These are phyloP conservation scores for Rutstroemia sp. DNA, from an alignment of 2,329 filamentous ascomycete genomes.

Conservation along the genomic window DNA sequence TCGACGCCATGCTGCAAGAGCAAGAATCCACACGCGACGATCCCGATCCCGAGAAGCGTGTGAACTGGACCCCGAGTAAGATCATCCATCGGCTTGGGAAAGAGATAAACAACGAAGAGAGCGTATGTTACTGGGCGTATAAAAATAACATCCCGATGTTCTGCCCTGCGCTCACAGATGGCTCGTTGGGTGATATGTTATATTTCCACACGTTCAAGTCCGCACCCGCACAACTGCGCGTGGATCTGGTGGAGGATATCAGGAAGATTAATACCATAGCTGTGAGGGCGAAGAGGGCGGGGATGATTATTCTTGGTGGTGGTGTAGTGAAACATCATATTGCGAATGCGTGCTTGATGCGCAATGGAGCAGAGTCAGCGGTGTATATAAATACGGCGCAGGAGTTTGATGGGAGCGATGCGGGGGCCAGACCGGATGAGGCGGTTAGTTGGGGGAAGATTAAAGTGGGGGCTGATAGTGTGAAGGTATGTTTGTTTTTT, in stretches of 20 bases:
- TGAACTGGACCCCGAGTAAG: constrained; percentile 91
- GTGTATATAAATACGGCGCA: constrained; percentile 98
- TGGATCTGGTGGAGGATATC: constrained; percentile 93
- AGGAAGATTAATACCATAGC: constrained; percentile 87
- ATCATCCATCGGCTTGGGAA: constrained; percentile 83
- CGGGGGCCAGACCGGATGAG: constrained; percentile 89
- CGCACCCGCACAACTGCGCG: constrained; percentile 70
- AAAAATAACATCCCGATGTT: constrained; percentile 97
- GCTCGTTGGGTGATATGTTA: constrained; percentile 93
- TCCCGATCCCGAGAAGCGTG: constrained; percentile 33
- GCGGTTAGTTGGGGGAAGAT: constrained; percentile 99
- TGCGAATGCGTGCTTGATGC: constrained; percentile 94
- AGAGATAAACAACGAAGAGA: constrained; percentile 88
- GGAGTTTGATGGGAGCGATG: constrained; percentile 96
- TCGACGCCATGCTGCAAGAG: constrained; percentile 90
- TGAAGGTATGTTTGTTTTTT: constrained; percentile 58
- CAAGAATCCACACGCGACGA: constrained; percentile 76
- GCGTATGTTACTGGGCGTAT: constrained; percentile 91
- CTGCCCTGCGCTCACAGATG: constrained; percentile 91
- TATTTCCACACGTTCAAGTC: constrained; percentile 97
- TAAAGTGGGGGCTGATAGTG: constrained; percentile 76
- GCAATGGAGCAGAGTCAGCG: constrained; percentile 92
- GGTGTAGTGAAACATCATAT: constrained; percentile 98
- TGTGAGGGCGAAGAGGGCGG: constrained; percentile 76
- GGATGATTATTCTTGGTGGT: constrained; percentile 93